A percentile compares a stretch with the other conserved stretches of the same genome.
Evolutionary conservation across 2,329 filamentous ascomycete genomes (phyloP).

Genomic region (Pseudogymnoascus sp.): DNA sequence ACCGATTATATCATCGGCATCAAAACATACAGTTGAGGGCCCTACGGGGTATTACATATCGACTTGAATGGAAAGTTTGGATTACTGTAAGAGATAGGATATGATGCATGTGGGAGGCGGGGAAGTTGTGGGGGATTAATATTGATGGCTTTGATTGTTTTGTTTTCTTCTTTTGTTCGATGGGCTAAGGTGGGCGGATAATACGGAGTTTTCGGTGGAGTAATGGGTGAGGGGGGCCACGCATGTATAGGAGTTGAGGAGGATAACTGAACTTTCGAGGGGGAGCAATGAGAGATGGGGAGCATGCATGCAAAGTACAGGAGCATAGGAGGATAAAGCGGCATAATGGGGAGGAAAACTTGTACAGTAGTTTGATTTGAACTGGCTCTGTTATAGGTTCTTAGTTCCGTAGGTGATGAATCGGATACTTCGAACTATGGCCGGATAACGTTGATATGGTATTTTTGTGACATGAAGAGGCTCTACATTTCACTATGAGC

Average conservation of each 20-base stretch:
- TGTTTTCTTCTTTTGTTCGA: neutral
- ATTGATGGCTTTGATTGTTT: neutral
- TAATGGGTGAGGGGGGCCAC: neutral
- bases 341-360: neutral
- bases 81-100: neutral
- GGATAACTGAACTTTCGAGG: neutral
- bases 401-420: neutral
- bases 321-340: neutral
- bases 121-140: neutral
- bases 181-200: neutral
- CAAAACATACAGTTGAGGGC: neutral
- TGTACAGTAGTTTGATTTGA: neutral
- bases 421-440: neutral
- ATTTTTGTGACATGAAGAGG: neutral
- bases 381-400: neutral
- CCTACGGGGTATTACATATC: neutral
- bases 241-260: neutral
- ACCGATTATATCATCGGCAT: neutral
- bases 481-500: neutral
- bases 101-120: neutral
- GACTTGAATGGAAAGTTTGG: constrained; percentile 3
- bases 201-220: neutral
- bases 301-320: neutral
- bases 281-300: neutral
- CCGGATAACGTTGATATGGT: neutral